phyloP scores from a whole-genome alignment of 306 rosid species.

The Citrullus amarus region DNA sequence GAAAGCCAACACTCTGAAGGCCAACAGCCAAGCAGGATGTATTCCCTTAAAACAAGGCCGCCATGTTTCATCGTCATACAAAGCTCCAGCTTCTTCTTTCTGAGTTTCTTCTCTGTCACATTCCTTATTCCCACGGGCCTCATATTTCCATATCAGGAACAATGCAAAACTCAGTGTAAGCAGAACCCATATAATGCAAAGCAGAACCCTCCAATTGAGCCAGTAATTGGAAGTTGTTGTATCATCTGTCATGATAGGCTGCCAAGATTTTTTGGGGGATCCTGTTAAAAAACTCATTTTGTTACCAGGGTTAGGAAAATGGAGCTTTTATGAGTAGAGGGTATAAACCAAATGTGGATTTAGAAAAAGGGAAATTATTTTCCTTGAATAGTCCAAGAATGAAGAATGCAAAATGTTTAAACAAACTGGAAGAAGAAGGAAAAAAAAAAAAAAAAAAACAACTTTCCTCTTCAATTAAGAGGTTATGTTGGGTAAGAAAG shows the following conservation, averaged over 20 bases:
- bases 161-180: conserved; percentile 31
- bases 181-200: conserved; percentile 54
- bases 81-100: conserved; percentile 27
- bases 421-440: not conserved
- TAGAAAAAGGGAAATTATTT: not conserved
- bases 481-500: not conserved
- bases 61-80: conserved; percentile 94
- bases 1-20: conserved; percentile 68
- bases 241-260: conserved; percentile 58
- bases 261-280: conserved; percentile 53
- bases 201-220: conserved; percentile 79
- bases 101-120: conserved; percentile 20
- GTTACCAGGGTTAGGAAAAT: conserved; percentile 9
- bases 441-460: too few relatives aligned
- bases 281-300: conserved; percentile 56
- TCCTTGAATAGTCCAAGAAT: not conserved
- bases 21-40: conserved; percentile 86
- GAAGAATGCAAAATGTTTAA: conserved; percentile 2
- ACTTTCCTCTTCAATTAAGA: not conserved
- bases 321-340: not conserved
- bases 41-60: conserved; percentile 75
- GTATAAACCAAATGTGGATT: not conserved
- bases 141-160: conserved; percentile 45
- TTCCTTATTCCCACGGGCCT: conserved; percentile 22
- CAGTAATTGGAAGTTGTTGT: conserved; percentile 68